Base-by-base conservation (phyloP, 306 rosid species). In the Lathyrus aphaca region DNA sequence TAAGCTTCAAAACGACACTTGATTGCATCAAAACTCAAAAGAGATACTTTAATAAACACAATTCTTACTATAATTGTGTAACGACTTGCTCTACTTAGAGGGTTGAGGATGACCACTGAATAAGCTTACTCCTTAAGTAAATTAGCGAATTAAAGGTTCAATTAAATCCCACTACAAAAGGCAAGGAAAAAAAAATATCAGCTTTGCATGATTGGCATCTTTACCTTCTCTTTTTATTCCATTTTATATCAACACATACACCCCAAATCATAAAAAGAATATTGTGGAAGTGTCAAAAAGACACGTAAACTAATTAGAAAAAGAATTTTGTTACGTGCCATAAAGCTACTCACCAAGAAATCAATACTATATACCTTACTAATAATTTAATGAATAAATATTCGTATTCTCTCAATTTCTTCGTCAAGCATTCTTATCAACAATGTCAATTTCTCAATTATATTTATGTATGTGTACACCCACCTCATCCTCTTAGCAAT, bases 391-490 rank as follows among this genome's bases (percentile, higher is more conserved):
- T 27, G 15, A 8, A 56, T 13, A 13, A 13, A 56, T 6, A 25
- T 25, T 35, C 32, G 5, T 14, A 18, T 14, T 27, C 9, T 27
- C 19, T 56, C 62, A 6, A 56, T 27, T 56, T 14, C 2, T 56
- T 11, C 32, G 59, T 53, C 59, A 13, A 27, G 19, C 13, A 56
- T 56, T 27, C 39, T 27, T 56, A n/a, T 56, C 19, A 29, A 25
- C 62, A 27, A 56, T 27, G 62, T 27, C 19, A 27, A 13, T 13
- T 27, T 27, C 62, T 56, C 39, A 56, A 56, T 56, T 56, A 56
- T 55, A 25, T 25, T 9, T 2, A 17, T 56, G 39, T 56, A 17
- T 56, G 62, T 56, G 62, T 27, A 11, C 9, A 54, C 32, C 59
- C 59, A 21, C 59, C 35, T 53, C 35, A 53, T 1, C 59, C 10